Conservation (phyloP, 305 asterid genomes). For the Vinca major region DNA sequence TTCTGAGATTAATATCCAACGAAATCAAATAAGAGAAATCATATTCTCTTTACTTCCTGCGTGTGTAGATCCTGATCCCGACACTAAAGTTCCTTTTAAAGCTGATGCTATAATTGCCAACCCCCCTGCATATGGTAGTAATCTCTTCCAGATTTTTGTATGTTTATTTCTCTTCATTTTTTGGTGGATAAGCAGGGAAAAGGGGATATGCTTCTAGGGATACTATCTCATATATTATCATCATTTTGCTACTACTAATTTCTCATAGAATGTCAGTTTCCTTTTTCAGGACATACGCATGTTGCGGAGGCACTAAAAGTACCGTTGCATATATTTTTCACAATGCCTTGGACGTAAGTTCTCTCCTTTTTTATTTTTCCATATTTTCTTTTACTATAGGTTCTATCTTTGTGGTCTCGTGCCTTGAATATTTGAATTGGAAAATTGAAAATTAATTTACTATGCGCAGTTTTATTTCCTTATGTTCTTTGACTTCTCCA, state of each 20-base stretch:
- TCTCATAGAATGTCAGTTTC: background rate
- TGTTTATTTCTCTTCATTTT: background rate
- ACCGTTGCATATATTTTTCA: conserved; percentile 79
- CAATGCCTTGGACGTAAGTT: conserved; percentile 99
- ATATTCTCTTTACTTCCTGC: conserved; percentile 73
- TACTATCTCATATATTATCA: background rate
- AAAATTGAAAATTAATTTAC: conserved; percentile 1
- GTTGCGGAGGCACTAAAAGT: conserved; percentile 79
- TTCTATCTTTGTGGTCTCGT: background rate
- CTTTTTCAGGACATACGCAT: conserved; percentile 66
- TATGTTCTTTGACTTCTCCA: conserved; percentile 24
- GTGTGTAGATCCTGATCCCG: conserved; percentile 56
- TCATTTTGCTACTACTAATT: conserved; percentile 2
- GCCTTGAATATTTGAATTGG: background rate
- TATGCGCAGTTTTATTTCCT: background rate
- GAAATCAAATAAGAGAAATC: conserved; percentile 66
- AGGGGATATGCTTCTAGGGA: background rate
- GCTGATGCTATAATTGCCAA: conserved; percentile 82
- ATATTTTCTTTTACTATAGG: background rate
- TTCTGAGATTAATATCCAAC: conserved; percentile 70
- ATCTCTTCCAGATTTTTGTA: background rate
- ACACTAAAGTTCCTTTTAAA: conserved; percentile 48
- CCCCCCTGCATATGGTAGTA: conserved; percentile 89
- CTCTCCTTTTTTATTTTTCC: conserved; percentile 2
- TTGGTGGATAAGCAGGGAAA: background rate